phyloP scores from a whole-genome alignment of 2,329 filamentous ascomycete genomes.

The Ceratocystis diversiconidia region DNA sequence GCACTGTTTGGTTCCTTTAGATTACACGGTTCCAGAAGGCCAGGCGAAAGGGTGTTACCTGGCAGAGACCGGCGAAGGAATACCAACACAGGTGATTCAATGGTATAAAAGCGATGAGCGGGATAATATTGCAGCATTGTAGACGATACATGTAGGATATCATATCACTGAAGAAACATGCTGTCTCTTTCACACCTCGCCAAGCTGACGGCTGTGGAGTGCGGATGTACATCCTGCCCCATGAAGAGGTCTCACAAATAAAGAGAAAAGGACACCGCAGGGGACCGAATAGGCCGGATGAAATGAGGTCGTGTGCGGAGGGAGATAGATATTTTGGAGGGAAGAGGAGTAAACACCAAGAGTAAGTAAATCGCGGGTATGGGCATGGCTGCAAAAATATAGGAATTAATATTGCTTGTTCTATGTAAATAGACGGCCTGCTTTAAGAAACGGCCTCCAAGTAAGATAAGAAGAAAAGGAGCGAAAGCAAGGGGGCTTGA shows the following conservation, averaged over 20 bases:
- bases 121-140: too few relatives aligned
- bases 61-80: background rate
- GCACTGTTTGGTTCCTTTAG: background rate
- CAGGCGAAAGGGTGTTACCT: slow-evolving; percentile 5
- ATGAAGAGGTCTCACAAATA: background rate
- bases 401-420: background rate
- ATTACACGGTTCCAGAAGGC: background rate
- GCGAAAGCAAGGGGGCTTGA: too few relatives aligned
- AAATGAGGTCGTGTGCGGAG: background rate
- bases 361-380: background rate
- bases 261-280: background rate
- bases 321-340: background rate
- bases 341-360: background rate
- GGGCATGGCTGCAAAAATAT: background rate
- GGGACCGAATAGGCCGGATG: background rate
- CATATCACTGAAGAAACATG: background rate
- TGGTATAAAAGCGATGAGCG: background rate
- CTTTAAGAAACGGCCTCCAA: too few relatives aligned
- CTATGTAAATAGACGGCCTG: background rate
- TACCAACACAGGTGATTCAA: background rate
- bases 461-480: background rate
- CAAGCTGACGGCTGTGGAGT: background rate
- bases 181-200: background rate
- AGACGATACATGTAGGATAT: background rate
- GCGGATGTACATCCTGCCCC: background rate